phyloP scores from a whole-genome alignment of 768 basidiomycete species.

The Termitomyces bulborhizus region DNA sequence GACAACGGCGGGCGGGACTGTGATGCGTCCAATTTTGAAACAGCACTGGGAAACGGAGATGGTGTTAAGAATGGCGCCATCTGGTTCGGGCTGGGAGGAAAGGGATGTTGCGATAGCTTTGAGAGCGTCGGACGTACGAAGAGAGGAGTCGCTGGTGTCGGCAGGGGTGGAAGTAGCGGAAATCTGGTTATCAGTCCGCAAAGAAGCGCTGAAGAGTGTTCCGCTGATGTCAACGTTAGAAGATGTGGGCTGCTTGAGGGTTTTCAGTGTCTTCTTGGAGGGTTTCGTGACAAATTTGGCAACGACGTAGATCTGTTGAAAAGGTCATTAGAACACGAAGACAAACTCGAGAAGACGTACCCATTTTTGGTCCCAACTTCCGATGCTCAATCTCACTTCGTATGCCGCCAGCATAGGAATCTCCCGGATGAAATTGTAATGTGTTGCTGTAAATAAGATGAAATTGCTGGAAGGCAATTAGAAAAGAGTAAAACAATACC shows the following conservation, averaged over 20 bases:
- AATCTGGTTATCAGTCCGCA: constrained; percentile 30
- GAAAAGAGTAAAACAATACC: constrained; percentile 32
- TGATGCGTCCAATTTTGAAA: constrained; percentile 68
- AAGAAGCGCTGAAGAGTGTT: constrained; percentile 18
- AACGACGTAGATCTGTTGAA: constrained; percentile 50
- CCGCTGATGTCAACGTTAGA: constrained; percentile 2
- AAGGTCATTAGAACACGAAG: not conserved
- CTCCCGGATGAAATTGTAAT: constrained; percentile 65
- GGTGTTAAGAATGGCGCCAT: constrained; percentile 57
- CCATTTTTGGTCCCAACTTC: constrained; percentile 77
- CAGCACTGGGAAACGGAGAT: constrained; percentile 57
- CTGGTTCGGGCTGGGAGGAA: constrained; percentile 33
- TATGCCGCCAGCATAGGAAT: constrained; percentile 58
- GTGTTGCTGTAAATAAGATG: constrained; percentile 37
- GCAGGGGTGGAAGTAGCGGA: constrained; percentile 15
- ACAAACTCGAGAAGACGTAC: constrained; percentile 16
- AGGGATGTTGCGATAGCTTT: constrained; percentile 27
- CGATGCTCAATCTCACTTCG: constrained; percentile 53
- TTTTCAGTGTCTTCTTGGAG: constrained; percentile 17
- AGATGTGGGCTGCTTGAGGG: constrained; percentile 8
- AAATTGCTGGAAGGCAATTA: not conserved
- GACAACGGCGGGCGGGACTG: constrained; percentile 61
- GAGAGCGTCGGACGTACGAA: constrained; percentile 22
- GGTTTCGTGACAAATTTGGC: constrained; percentile 59
- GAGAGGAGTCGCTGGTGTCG: constrained; percentile 15